These are phyloP conservation scores for Fusarium hainanense DNA, from an alignment of 2,329 filamentous ascomycete genomes.

Conservation along the genomic window DNA sequence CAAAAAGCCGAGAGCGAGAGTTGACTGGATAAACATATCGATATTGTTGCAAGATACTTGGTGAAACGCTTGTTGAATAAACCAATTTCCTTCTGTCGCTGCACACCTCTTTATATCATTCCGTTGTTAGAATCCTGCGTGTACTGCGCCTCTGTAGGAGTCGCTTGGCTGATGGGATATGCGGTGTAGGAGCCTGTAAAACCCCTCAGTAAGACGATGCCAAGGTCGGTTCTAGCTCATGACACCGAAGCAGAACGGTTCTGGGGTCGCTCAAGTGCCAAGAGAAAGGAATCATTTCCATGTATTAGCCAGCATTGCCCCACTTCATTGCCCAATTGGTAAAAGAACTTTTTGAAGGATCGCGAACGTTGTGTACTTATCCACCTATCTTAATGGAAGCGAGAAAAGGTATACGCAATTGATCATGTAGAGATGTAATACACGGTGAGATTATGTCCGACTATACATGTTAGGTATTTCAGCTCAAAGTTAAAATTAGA, in stretches of 20 bases:
- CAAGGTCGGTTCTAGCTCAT: background rate
- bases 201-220: background rate
- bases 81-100: too few species aligned
- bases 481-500: background rate
- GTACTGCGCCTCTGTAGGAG: background rate
- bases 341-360: background rate
- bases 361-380: background rate
- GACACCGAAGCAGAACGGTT: background rate
- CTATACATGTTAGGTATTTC: background rate
- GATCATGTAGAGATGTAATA: background rate
- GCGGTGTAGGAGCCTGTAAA: background rate
- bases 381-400: background rate
- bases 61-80: background rate
- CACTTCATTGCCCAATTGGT: background rate
- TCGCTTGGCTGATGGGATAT: background rate
- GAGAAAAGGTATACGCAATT: background rate
- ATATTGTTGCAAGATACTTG: background rate
- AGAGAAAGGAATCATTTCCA: background rate
- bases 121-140: background rate
- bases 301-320: background rate
- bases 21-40: background rate
- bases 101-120: background rate
- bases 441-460: background rate
- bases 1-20: conserved; percentile 6
- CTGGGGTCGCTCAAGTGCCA: background rate